Base-by-base conservation (phyloP, 2,329 filamentous ascomycete species). In the Apiospora saccharicola region DNA sequence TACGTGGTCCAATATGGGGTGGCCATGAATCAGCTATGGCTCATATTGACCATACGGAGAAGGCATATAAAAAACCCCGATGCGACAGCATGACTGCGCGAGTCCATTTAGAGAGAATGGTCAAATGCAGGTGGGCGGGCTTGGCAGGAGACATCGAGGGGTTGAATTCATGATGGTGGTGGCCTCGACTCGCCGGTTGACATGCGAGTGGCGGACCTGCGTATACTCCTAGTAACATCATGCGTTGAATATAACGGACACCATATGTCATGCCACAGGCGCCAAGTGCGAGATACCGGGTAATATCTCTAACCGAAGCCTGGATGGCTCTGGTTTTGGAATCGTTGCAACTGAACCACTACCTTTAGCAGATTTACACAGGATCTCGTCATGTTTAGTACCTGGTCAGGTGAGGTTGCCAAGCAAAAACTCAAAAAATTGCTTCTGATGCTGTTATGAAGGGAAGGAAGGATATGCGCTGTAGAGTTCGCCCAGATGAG, bases 61-160 rank as follows among this genome's bases (percentile, higher is more conserved):
- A 51, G n/a, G 14, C n/a, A 26, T 30, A 34, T 61, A 22, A 8
- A 5, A 61, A 6, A 16, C 13, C 53, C 30, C 30, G 6, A 34
- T 26, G 26, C 14, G 26, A 26, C 51, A 57, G 51, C 26, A 57
- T 57, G 30, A 37, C 22, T 16, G 53, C 30, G 30, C 22, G 53
- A 5, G 51, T 26, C 51, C 51, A 57, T 34, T 34, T 14, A 57
- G 26, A 57, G 51, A 53, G 14, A 57, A 19, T 7, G 14, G 8
- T 22, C 51, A 19, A 57, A 34, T 57, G 51, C 51, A 57, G 26
- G 26, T 57, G 51, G 26, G 14, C 26, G 51, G 51, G 26, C 51
- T 61, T 61, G 53, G 30, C 53, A 61, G 53, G 53, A 61, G 53
- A 61, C 22, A 37, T 61, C 26, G 53, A 61, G 53, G 57, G 53